Evolutionary conservation across 2,329 filamentous ascomycete species (phyloP).

Genomic region (Claviceps quebecensis): DNA sequence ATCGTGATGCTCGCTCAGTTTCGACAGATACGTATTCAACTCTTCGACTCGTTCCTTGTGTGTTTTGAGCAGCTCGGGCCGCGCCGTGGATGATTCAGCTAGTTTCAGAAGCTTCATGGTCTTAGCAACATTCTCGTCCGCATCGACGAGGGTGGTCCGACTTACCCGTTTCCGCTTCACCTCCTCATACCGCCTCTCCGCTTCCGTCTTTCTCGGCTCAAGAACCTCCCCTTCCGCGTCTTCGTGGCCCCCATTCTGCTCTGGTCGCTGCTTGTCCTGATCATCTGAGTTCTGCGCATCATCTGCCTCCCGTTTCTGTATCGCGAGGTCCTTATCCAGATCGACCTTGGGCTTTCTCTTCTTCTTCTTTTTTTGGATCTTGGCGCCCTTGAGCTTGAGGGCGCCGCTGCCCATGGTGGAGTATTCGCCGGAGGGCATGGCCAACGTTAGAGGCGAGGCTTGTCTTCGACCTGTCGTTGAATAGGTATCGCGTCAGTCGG

Average conservation of each 20-base stretch:
- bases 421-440: constrained; percentile 67
- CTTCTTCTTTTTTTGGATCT: constrained; percentile 53
- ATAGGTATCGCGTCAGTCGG: too few relatives aligned
- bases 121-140: too few relatives aligned
- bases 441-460: too few relatives aligned
- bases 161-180: constrained; percentile 63
- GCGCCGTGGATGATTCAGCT: constrained; percentile 41
- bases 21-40: constrained; percentile 83
- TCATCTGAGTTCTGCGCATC: constrained; percentile 14
- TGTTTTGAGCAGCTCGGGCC: constrained; percentile 77
- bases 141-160: constrained; percentile 9
- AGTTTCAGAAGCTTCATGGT: constrained; percentile 58
- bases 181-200: constrained; percentile 72
- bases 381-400: constrained; percentile 72
- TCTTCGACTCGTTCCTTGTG: constrained; percentile 96
- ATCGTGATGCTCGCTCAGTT: constrained; percentile 91
- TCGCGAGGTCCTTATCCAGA: constrained; percentile 33
- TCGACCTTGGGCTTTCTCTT: constrained; percentile 31
- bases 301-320: constrained; percentile 3
- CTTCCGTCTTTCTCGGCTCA: constrained; percentile 58
- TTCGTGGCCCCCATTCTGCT: constrained; percentile 11
- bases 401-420: constrained; percentile 51
- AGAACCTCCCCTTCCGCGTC: constrained; percentile 10
- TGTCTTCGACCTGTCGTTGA: too few relatives aligned
- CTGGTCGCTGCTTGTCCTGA: constrained; percentile 16